These are phyloP conservation scores for Leccinellum luteum DNA, from an alignment of 768 basidiomycete species.

Conservation along the genomic window DNA sequence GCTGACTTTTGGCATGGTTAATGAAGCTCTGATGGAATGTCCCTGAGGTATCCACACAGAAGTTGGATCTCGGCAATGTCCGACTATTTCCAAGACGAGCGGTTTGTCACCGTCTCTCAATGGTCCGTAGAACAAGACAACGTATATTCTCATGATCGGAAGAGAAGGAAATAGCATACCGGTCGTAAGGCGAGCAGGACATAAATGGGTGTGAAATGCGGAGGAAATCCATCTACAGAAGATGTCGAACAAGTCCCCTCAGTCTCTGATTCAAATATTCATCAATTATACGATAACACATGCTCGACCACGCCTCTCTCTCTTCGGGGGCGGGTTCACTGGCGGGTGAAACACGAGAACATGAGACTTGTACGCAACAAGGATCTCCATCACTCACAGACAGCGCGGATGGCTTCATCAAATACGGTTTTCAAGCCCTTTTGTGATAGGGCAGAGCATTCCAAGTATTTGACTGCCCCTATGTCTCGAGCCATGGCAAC, in stretches of 20 bases:
- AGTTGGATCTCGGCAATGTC: neutral
- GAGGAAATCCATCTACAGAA: constrained; percentile 34
- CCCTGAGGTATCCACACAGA: too few species aligned
- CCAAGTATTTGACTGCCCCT: constrained; percentile 92
- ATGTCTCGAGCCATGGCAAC: constrained; percentile 91
- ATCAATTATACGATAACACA: constrained; percentile 73
- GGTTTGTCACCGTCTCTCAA: neutral
- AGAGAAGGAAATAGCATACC: constrained; percentile 42
- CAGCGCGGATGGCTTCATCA: constrained; percentile 97
- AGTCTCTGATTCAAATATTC: constrained; percentile 19
- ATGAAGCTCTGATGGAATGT: neutral
- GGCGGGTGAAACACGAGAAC: constrained; percentile 7
- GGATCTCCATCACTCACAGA: constrained; percentile 57
- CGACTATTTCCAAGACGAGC: neutral
- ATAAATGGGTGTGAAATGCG: constrained; percentile 65
- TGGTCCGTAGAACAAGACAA: constrained; percentile 31
- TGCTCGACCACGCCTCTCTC: constrained; percentile 41
- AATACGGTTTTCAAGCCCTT: constrained; percentile 99
- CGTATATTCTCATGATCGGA: constrained; percentile 36
- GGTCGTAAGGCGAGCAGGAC: constrained; percentile 65
- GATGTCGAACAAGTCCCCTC: constrained; percentile 18
- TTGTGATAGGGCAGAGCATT: constrained; percentile 95
- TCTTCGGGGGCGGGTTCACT: constrained; percentile 80
- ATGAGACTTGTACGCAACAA: constrained; percentile 8
- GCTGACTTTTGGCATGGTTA: constrained; percentile 40